Evolutionary conservation across 2,329 filamentous ascomycete species (phyloP).

Genomic region (Pseudopyricularia cyperi): DNA sequence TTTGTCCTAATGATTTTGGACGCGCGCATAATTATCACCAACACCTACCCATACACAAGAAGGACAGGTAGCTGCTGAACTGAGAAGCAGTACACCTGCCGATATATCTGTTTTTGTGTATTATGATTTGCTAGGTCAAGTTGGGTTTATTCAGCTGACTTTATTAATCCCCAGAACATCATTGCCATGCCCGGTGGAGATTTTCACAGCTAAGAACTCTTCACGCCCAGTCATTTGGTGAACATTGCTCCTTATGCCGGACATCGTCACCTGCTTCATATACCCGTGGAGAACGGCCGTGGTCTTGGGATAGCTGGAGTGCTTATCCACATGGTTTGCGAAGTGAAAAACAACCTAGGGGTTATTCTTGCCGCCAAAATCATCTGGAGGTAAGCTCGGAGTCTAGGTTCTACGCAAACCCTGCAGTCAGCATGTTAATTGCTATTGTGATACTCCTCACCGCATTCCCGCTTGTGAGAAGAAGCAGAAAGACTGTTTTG

Average conservation of each 20-base stretch:
- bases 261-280: conserved; percentile 31
- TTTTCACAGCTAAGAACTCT: neutral
- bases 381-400: conserved; percentile 50
- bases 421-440: conserved; percentile 55
- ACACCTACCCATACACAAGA: no score
- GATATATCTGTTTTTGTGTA: no score
- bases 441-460: conserved; percentile 59
- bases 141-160: no score
- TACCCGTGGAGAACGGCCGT: conserved; percentile 22
- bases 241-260: conserved; percentile 24
- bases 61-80: no score
- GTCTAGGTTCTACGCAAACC: conserved; percentile 57
- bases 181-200: neutral
- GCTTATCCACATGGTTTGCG: conserved; percentile 56
- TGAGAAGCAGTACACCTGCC: no score
- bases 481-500: conserved; percentile 52
- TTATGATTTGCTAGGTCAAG: no score
- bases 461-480: conserved; percentile 47
- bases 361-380: conserved; percentile 58
- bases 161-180: neutral
- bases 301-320: conserved; percentile 64
- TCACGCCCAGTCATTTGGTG: neutral
- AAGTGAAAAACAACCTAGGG: conserved; percentile 64
- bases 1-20: no score
- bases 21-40: no score